Evolutionary conservation across 805 yeast genomes (phyloP), one percentile per base, ranked within the genome.

Genomic region (Candida caryicola): DNA sequence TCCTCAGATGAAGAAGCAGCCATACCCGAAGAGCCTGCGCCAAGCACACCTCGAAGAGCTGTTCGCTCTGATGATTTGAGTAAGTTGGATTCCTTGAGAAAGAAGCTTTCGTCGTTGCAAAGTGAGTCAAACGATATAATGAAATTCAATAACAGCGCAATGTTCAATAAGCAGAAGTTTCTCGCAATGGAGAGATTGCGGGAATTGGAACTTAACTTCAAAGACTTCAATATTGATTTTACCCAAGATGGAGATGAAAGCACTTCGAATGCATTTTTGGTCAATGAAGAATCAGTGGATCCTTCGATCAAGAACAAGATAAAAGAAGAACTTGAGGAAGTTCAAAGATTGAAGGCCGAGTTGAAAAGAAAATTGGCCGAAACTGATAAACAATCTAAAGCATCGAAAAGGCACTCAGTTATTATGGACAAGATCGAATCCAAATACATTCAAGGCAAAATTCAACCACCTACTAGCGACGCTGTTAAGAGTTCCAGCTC

Each of bases 91-190:
- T 62, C 63, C 7, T 63, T 85, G 33, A 70, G 85, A 47, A 71
- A 72, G 39, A 79, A 77, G 48, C 58, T 85, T 27, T 74, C 81
- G 8, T 70, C 73, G 10, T 63, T 85, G 31, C 93, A 85, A 57
- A 71, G 72, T 33, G 90, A 85, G 54, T 81, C 90, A 1, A 85
- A 85, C 56, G 88, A 80, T 45, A 81, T 85, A 28, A 74, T 85
- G 57, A 85, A 84, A 53, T 77, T 71, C 47, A 83, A 83, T 58
- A 73, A 77, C 37, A 73, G 74, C 43, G 81, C 83, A 34, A 54
- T 75, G 50, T 71, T 81, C 59, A 68, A 73, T 31, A 76, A 76
- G 43, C 82, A 81, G 51, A 84, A 80, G 51, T 54, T 69, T 35
- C 69, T 77, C 56, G 91, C 91, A 0, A 66, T 86, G 70, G 83